These are phyloP conservation scores for Waitea zeae DNA, from an alignment of 1,284 basidiomycete genomes.

Conservation along the genomic window DNA sequence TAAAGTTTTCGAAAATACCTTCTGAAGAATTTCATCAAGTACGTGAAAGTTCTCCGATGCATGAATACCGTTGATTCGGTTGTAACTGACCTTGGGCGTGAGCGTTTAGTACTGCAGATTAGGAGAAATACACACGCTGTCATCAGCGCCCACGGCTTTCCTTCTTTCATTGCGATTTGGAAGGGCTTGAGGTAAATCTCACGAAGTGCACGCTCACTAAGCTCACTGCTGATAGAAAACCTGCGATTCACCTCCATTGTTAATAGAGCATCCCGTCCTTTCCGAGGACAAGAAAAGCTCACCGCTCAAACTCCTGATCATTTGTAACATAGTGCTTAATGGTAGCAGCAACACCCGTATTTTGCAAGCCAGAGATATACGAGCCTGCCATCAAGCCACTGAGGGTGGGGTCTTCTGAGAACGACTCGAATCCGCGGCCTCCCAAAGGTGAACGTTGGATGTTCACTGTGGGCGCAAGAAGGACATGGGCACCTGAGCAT, in stretches of 20 bases:
- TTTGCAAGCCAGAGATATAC: slow-evolving; percentile 50
- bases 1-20: slow-evolving; percentile 52
- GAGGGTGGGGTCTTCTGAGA: slow-evolving; percentile 48
- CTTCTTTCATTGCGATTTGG: slow-evolving; percentile 44
- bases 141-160: slow-evolving; percentile 46
- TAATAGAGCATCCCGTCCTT: too few relatives aligned
- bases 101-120: too few relatives aligned
- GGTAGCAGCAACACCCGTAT: slow-evolving; percentile 39
- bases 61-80: slow-evolving; percentile 43
- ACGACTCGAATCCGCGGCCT: slow-evolving; percentile 46
- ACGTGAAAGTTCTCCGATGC: slow-evolving; percentile 40
- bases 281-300: too few relatives aligned
- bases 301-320: slow-evolving; percentile 52
- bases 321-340: slow-evolving; percentile 34
- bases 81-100: too few relatives aligned
- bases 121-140: slow-evolving; percentile 31
- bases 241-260: too few relatives aligned
- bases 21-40: slow-evolving; percentile 40
- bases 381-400: slow-evolving; percentile 44
- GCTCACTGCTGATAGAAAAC: slow-evolving; percentile 40
- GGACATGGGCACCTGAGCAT: slow-evolving; percentile 41
- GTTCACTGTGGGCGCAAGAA: slow-evolving; percentile 55
- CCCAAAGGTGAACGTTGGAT: slow-evolving; percentile 44
- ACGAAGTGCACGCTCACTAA: slow-evolving; percentile 44
- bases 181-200: slow-evolving; percentile 63